Evolutionary conservation across 192 early-diverging fungal genomes (phyloP), one percentile per base, ranked within the genome.

Genomic region (Backusella luteola): DNA sequence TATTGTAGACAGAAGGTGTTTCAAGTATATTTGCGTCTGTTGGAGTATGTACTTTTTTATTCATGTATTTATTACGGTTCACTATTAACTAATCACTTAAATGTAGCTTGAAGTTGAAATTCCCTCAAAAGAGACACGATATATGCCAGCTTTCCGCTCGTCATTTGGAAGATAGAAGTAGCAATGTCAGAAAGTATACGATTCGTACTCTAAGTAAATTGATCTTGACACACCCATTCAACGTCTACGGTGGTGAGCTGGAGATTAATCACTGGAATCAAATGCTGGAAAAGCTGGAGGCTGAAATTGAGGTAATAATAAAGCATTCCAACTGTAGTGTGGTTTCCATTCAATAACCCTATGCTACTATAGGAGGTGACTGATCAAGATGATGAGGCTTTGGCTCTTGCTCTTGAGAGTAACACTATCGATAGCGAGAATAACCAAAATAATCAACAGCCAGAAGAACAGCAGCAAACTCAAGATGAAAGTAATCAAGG

Each of bases 161-260:
- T 26, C 87, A 95, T 38, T 84, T 99, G 32, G 89, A 95, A 44
- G 98, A 99, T 83, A 99, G 98, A 81, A 92, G 93, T 46, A 92
- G 91, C 73, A 89, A 86, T 63, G 95, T 98, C 3, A 91, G 98
- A 38, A 97, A 93, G 76, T 91, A 95, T 74, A 95, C 98, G 0
- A 93, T 99, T 67, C 95, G 95, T 74, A 88, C 94, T 0, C 79
- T 99, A 32, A 88, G 93, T 6, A 83, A 89, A 23, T 86, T 97
- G 72, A 89, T 99, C 26, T 84, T 93, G 39, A 94, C 95, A 0
- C 96, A 96, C 36, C 98, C 97, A 23, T 99, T 94, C 79, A 88
- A 90, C 21, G 88, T 94, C 73, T 94, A 98, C 74, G 93, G 95
- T 38, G 95, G 95, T 0, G 90, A 90, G 76, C 85, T 97, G 15